These are phyloP conservation scores for Blastobotrys proliferans DNA, from an alignment of 1,139 yeast species.

Conservation along the genomic window DNA sequence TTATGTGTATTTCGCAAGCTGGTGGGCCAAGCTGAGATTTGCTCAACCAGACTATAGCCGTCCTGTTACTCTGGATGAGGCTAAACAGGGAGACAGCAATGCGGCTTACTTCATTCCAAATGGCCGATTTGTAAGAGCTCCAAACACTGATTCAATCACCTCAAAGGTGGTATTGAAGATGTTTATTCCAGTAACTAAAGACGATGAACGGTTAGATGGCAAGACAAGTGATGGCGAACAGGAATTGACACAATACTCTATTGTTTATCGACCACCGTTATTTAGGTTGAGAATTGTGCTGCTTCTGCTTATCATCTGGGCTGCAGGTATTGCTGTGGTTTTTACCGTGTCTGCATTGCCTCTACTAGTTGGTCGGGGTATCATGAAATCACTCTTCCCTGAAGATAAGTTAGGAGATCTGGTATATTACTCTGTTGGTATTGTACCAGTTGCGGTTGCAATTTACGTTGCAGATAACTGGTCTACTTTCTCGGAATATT, in stretches of 20 bases:
- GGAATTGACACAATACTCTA: slow-evolving; percentile 55
- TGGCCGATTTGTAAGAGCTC: slow-evolving; percentile 83
- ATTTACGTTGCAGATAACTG: slow-evolving; percentile 16
- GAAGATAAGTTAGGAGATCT: slow-evolving; percentile 13
- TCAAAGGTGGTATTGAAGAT: slow-evolving; percentile 52
- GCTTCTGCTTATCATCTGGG: slow-evolving; percentile 63
- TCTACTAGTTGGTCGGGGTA: slow-evolving; percentile 29
- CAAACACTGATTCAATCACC: slow-evolving; percentile 72
- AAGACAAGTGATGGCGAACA: slow-evolving; percentile 40
- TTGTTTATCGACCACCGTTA: slow-evolving; percentile 84
- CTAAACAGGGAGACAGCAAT: slow-evolving; percentile 29
- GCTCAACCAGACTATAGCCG: slow-evolving; percentile 54
- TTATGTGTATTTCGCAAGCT: slow-evolving; percentile 52
- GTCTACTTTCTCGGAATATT: slow-evolving; percentile 11
- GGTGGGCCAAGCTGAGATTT: slow-evolving; percentile 41
- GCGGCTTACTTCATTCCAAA: slow-evolving; percentile 44
- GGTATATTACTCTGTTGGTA: slow-evolving; percentile 17
- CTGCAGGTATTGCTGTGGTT: slow-evolving; percentile 53
- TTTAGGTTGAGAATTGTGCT: slow-evolving; percentile 57
- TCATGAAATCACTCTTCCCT: slow-evolving; percentile 2
- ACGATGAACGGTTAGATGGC: slow-evolving; percentile 59
- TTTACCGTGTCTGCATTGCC: slow-evolving; percentile 30
- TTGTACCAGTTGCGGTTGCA: slow-evolving; percentile 18
- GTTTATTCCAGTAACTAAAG: slow-evolving; percentile 79
- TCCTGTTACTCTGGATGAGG: slow-evolving; percentile 54